Evolutionary conservation across 148 eudicot genomes (phyloP).

Genomic region (Talinum fruticosum): DNA sequence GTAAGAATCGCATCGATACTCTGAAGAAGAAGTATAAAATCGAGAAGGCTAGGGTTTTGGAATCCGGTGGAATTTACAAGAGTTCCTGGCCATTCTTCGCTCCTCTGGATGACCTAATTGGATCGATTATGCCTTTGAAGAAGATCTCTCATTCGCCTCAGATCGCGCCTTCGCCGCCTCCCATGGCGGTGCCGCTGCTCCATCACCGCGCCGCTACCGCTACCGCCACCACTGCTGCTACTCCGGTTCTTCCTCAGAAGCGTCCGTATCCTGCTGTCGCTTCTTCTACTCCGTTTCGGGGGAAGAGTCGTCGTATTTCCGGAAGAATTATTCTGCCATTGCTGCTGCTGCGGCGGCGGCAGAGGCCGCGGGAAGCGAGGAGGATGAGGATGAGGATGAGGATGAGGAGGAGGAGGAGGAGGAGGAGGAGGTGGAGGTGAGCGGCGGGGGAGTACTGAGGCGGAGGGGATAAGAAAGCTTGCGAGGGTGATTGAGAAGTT

Average conservation of each 20-base stretch:
- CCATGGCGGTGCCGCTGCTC: conserved; percentile 55
- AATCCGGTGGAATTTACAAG: conserved; percentile 29
- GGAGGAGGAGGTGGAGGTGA: conserved; percentile 31
- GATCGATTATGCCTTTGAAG: conserved; percentile 32
- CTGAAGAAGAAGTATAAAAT: conserved; percentile 78
- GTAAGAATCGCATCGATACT: conserved; percentile 83
- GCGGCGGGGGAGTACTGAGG: conserved; percentile 25
- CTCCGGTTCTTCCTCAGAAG: conserved; percentile 57
- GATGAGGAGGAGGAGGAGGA: conserved; percentile 42
- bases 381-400: conserved; percentile 10
- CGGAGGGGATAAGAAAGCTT: conserved; percentile 52
- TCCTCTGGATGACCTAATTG: conserved; percentile 52
- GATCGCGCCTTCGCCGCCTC: conserved; percentile 37
- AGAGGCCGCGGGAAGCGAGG: conserved; percentile 6
- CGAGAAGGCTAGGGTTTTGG: conserved; percentile 69
- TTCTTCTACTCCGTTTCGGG: conserved; percentile 10
- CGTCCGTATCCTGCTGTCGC: conserved; percentile 37
- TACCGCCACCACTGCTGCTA: conserved; percentile 7
- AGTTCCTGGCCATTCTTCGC: conserved; percentile 60
- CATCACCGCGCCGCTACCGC: conserved; percentile 25
- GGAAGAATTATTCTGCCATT: conserved; percentile 71
- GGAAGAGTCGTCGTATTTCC: conserved; percentile 50
- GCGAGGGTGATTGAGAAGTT: conserved; percentile 72
- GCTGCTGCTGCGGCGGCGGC: conserved; percentile 62
- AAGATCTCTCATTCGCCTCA: conserved; percentile 26